Base-by-base conservation (phyloP, 2,329 filamentous ascomycete species). In the Chaetothyriales sp. region DNA sequence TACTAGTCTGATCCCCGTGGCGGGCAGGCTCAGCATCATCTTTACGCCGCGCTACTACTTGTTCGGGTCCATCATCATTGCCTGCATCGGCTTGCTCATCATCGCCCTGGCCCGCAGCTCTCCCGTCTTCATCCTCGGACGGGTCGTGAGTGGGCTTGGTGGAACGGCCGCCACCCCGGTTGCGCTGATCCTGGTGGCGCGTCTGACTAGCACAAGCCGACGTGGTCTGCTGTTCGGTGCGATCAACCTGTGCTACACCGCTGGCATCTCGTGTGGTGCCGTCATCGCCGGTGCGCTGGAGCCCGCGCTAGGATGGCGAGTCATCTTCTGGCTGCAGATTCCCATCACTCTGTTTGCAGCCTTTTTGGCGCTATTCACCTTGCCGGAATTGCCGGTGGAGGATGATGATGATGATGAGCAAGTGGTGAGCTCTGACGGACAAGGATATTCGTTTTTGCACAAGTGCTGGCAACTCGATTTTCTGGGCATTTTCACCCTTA, bases 221-320 rank as follows among this genome's bases (percentile, higher is more conserved):
- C 73, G 86, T 51, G 87, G 86, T 0, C 56, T 92, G 18, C 84
- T 80, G 51, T 77, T 93, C 54, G 86, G 85, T 1, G 65, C 86
- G 43, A 73, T 86, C 18, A 92, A 90, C 59, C 75, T 81, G 0
- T 79, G 80, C 0, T 83, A 84, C 62, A 89, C 84, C 0, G 69
- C 78, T 10, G 85, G 84, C 2, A 73, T 89, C 3, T 80, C 83
- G 0, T 72, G 84, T 1, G 84, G 84, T 1, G 84, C 81, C 0
- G 78, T 86, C 5, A 71, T 85, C 22, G 83, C 79, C 15, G 84
- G 84, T 3, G 78, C 78, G 0, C 60, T 87, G 22, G 70, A 83
- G 46, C 75, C 77, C 0, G 63, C 63, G 1, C 72, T 80, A 18
- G 85, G 86, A 60, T 92, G 86, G 84, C 75, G 85, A 58, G 73